Evolutionary conservation across 495 filamentous ascomycete genomes (phyloP).

Genomic region (Cercophora samala): DNA sequence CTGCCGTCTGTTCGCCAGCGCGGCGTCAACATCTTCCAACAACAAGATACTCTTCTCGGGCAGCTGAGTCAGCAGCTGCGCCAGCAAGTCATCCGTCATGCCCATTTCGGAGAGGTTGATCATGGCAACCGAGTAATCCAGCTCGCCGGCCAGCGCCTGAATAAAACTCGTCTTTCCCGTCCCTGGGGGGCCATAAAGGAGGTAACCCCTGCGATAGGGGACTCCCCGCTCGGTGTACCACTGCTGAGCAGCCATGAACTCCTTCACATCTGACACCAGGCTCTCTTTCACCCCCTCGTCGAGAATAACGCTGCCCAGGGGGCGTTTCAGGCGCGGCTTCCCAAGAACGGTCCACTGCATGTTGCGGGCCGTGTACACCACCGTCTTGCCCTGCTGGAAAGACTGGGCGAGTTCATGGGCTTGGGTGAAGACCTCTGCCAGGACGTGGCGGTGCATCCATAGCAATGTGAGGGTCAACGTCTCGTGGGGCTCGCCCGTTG

Average conservation of each 20-base stretch:
- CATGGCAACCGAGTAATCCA: slow-evolving; percentile 93
- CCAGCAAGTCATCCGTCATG: slow-evolving; percentile 87
- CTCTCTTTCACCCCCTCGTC: slow-evolving; percentile 80
- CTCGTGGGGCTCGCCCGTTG: slow-evolving; percentile 85
- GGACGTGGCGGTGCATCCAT: slow-evolving; percentile 79
- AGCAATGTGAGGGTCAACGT: slow-evolving; percentile 89
- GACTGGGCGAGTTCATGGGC: slow-evolving; percentile 72
- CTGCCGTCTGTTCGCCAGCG: slow-evolving; percentile 77
- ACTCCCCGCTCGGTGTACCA: slow-evolving; percentile 97
- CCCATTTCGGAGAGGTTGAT: slow-evolving; percentile 91
- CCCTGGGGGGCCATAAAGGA: slow-evolving; percentile 90
- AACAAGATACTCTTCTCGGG: slow-evolving; percentile 82
- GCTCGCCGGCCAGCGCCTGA: slow-evolving; percentile 83
- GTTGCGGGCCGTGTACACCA: slow-evolving; percentile 81
- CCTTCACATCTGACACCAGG: slow-evolving; percentile 79
- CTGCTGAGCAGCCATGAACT: slow-evolving; percentile 70
- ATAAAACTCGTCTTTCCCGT: slow-evolving; percentile 97
- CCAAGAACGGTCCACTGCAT: slow-evolving; percentile 83
- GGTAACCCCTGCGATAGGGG: slow-evolving; percentile 88
- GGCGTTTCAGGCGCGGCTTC: slow-evolving; percentile 79
- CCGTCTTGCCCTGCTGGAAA: slow-evolving; percentile 87
- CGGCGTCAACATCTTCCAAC: slow-evolving; percentile 93
- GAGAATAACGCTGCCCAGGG: slow-evolving; percentile 82
- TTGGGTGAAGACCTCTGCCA: slow-evolving; percentile 80
- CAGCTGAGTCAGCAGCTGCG: slow-evolving; percentile 81